phyloP scores from a whole-genome alignment of 2,329 filamentous ascomycete genomes.

The Trichoderma gracile region DNA sequence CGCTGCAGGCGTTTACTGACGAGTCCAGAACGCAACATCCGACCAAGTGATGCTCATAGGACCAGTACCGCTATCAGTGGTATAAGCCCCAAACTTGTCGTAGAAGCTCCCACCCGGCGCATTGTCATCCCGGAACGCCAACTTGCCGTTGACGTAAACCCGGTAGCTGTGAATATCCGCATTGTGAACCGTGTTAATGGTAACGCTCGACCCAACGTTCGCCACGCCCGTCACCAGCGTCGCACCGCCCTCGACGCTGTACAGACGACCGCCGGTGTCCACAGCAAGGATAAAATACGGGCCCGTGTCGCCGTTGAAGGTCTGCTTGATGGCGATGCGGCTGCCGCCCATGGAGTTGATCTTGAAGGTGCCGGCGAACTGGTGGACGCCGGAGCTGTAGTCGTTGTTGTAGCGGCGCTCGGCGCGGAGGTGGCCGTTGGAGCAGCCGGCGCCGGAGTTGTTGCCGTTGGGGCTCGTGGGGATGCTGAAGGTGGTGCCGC shows the following conservation, averaged over 20 bases:
- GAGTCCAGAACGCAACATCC: constrained; percentile 30
- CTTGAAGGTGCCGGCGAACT: constrained; percentile 32
- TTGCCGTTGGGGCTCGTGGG: constrained; percentile 29
- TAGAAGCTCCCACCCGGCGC: constrained; percentile 33
- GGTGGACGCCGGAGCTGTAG: constrained; percentile 29
- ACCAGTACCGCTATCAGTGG: constrained; percentile 31
- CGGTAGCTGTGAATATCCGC: constrained; percentile 27
- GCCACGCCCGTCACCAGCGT: constrained; percentile 29
- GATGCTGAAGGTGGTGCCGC: constrained; percentile 28
- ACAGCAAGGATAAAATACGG: constrained; percentile 32
- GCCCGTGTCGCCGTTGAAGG: constrained; percentile 30
- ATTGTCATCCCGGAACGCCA: constrained; percentile 28
- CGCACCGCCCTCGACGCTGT: constrained; percentile 31
- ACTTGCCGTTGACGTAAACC: constrained; percentile 33
- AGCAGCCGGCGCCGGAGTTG: constrained; percentile 29
- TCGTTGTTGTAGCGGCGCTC: constrained; percentile 31
- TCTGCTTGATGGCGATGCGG: constrained; percentile 33
- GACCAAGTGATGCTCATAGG: constrained; percentile 30
- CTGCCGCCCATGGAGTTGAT: constrained; percentile 32
- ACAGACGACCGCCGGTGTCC: constrained; percentile 28
- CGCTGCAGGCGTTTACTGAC: not conserved
- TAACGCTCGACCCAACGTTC: constrained; percentile 28
- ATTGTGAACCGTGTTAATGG: constrained; percentile 34
- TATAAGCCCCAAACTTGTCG: constrained; percentile 34
- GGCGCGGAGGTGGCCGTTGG: constrained; percentile 31